Evolutionary conservation across 345 rosid genomes (phyloP).

Genomic region (Euphorbia lathyris): DNA sequence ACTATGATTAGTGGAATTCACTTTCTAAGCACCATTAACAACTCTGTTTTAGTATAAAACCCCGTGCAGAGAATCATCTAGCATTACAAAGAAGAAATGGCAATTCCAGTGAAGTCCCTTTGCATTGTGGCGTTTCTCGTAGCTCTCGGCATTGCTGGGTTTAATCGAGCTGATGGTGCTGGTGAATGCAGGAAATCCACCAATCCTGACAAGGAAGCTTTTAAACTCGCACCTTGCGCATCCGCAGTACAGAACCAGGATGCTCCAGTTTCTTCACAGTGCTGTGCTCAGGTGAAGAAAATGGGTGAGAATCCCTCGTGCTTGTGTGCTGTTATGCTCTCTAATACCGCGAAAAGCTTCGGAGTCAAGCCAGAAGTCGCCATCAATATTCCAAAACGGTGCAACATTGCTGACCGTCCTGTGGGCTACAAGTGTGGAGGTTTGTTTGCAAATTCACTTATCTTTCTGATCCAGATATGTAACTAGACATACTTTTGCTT

Average conservation of each 20-base stretch:
- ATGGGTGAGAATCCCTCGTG: slow-evolving; percentile 75
- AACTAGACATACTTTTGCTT: too few relatives aligned
- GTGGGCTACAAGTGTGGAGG: slow-evolving; percentile 91
- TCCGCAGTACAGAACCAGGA: slow-evolving; percentile 53
- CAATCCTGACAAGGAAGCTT: slow-evolving; percentile 70
- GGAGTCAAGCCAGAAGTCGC: slow-evolving; percentile 75
- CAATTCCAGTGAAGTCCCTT: slow-evolving; percentile 33
- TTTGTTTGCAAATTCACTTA: slow-evolving; percentile 16
- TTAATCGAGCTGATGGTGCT: slow-evolving; percentile 49
- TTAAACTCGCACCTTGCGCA: slow-evolving; percentile 82
- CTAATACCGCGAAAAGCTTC: slow-evolving; percentile 65
- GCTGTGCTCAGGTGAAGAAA: slow-evolving; percentile 65
- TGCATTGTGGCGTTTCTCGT: slow-evolving; percentile 40
- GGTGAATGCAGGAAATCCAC: slow-evolving; percentile 77
- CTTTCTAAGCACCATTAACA: slow-evolving; percentile 22
- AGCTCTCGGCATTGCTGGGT: slow-evolving; percentile 33
- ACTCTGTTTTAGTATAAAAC: slow-evolving; percentile 42
- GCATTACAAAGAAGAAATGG: slow-evolving; percentile 39
- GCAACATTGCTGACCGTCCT: slow-evolving; percentile 75
- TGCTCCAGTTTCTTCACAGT: slow-evolving; percentile 55
- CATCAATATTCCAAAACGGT: slow-evolving; percentile 81
- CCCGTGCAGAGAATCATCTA: slow-evolving; percentile 13
- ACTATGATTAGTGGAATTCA: slow-evolving; percentile 41
- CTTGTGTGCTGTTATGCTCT: slow-evolving; percentile 85
- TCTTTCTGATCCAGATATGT: neutral